Percentiles rank a stretch among this genome's conserved stretches.
Conservation (phyloP, 2,329 filamentous ascomycete species). For the Trichophyton equinum region DNA sequence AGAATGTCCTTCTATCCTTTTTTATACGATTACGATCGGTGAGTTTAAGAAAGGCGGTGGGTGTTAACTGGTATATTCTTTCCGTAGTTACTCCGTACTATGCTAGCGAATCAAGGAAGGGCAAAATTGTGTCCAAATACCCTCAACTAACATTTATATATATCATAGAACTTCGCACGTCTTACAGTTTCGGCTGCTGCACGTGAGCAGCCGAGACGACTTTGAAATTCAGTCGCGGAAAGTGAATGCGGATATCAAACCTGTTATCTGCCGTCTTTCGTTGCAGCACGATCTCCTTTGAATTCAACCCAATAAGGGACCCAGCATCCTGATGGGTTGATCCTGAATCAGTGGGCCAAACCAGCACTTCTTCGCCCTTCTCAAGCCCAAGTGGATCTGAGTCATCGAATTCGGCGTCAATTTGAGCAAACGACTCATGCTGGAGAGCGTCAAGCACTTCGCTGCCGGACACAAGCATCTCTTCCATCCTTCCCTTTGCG, state of each 20-base stretch:
- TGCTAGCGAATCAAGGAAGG: neutral
- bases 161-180: neutral
- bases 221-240: constrained; percentile 39
- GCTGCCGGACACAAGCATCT: constrained; percentile 39
- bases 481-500: constrained; percentile 31
- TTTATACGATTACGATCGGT: neutral
- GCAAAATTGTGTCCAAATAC: neutral
- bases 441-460: constrained; percentile 21
- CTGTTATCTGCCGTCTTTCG: constrained; percentile 31
- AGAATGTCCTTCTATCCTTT: neutral
- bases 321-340: constrained; percentile 47
- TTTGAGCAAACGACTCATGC: constrained; percentile 41
- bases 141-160: neutral
- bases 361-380: constrained; percentile 42
- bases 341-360: constrained; percentile 53
- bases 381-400: constrained; percentile 43
- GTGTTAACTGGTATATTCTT: neutral
- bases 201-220: constrained; percentile 11
- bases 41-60: neutral
- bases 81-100: neutral
- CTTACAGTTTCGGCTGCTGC: neutral
- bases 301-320: constrained; percentile 40
- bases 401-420: constrained; percentile 34
- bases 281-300: constrained; percentile 48
- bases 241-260: constrained; percentile 44